These are phyloP conservation scores for Malus asiatica DNA, from an alignment of 306 rosid genomes.

Conservation along the genomic window DNA sequence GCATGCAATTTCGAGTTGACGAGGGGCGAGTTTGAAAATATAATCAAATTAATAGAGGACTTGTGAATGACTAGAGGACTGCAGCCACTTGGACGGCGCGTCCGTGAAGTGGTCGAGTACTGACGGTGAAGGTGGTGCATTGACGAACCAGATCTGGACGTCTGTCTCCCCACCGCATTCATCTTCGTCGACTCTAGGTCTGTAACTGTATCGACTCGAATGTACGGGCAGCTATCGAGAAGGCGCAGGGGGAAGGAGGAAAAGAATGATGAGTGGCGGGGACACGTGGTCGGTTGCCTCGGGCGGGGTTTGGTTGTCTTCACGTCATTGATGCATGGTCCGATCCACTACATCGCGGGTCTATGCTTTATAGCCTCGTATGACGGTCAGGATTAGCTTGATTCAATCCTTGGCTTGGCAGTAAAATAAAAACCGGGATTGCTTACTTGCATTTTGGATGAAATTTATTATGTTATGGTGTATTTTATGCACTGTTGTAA, in stretches of 20 bases:
- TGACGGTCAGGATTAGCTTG: neutral
- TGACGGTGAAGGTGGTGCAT: conserved; percentile 42
- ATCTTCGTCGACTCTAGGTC: conserved; percentile 8
- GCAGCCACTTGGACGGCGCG: conserved; percentile 47
- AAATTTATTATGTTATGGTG: no score
- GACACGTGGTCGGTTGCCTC: neutral
- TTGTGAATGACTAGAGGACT: conserved; percentile 49
- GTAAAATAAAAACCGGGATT: no score
- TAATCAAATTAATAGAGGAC: conserved; percentile 11
- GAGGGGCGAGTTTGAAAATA: neutral
- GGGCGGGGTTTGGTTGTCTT: neutral
- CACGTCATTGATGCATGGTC: conserved; percentile 18
- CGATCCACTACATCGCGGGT: neutral
- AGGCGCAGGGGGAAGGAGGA: neutral
- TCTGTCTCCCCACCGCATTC: conserved; percentile 47
- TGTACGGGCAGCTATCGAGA: neutral
- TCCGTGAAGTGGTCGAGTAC: conserved; percentile 50
- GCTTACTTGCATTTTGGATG: no score
- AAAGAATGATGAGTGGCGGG: conserved; percentile 10
- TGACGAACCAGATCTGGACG: conserved; percentile 52
- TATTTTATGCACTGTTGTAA: no score
- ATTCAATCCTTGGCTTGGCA: neutral
- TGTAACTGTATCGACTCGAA: neutral
- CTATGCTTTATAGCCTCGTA: neutral
- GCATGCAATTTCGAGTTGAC: neutral